Conservation (phyloP, 192 early-diverging fungal species). For the Coemansia sp. region DNA sequence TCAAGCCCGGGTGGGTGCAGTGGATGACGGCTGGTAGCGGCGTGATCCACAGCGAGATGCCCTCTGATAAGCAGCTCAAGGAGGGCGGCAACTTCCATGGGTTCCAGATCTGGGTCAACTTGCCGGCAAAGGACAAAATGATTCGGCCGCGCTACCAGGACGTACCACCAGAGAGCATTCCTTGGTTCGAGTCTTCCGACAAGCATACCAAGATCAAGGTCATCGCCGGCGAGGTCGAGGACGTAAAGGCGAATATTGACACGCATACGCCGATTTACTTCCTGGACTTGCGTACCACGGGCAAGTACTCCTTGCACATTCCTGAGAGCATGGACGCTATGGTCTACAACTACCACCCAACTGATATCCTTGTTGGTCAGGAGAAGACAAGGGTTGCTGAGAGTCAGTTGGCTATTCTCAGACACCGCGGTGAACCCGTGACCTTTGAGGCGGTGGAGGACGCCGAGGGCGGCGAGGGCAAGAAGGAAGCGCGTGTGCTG, state of each 20-base stretch:
- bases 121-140: slow-evolving; percentile 71
- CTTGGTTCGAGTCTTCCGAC: slow-evolving; percentile 54
- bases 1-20: slow-evolving; percentile 68
- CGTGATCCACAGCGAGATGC: slow-evolving; percentile 76
- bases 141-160: slow-evolving; percentile 71
- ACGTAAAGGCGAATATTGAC: slow-evolving; percentile 63
- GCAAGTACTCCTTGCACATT: slow-evolving; percentile 46
- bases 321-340: slow-evolving; percentile 51
- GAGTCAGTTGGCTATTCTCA: slow-evolving; percentile 41
- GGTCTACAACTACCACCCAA: slow-evolving; percentile 49
- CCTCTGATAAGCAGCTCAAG: slow-evolving; percentile 47
- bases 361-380: slow-evolving; percentile 34
- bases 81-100: slow-evolving; percentile 49
- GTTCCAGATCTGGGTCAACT: slow-evolving; percentile 79
- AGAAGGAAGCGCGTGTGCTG: slow-evolving; percentile 57
- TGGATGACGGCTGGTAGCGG: slow-evolving; percentile 80
- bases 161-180: slow-evolving; percentile 62
- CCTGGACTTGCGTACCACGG: slow-evolving; percentile 71
- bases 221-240: slow-evolving; percentile 82
- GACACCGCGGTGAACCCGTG: slow-evolving; percentile 37
- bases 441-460: slow-evolving; percentile 36
- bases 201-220: slow-evolving; percentile 65
- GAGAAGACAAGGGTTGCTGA: slow-evolving; percentile 42
- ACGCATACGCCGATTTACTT: slow-evolving; percentile 81
- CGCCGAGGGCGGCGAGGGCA: slow-evolving; percentile 23